Conservation (phyloP, 768 basidiomycete genomes). For the Suillus fuscotomentosus region DNA sequence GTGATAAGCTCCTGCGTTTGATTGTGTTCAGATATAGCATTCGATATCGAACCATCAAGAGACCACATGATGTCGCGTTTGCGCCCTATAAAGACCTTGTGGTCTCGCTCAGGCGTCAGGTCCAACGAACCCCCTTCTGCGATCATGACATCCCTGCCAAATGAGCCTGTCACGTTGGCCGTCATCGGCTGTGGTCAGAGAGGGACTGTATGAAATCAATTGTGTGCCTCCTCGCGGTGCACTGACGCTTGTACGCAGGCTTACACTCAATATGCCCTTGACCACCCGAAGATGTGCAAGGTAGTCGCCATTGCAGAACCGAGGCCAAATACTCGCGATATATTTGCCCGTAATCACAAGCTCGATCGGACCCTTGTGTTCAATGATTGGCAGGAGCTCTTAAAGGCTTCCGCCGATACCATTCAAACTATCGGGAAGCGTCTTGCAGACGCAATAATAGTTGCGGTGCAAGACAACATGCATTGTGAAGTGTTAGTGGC, state of each 20-base stretch:
- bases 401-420: conserved; percentile 63
- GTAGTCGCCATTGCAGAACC: conserved; percentile 88
- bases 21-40: not conserved
- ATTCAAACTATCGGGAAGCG: conserved; percentile 62
- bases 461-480: conserved; percentile 80
- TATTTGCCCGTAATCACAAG: conserved; percentile 54
- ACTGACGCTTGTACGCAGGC: conserved; percentile 33
- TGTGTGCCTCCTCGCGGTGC: not conserved
- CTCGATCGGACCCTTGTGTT: conserved; percentile 74
- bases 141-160: conserved; percentile 14
- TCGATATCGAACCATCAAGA: not conserved
- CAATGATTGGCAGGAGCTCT: conserved; percentile 67
- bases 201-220: conserved; percentile 52
- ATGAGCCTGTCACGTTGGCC: conserved; percentile 62
- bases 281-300: conserved; percentile 61
- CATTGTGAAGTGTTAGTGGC: conserved; percentile 73
- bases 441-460: conserved; percentile 78
- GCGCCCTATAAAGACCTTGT: conserved; percentile 33
- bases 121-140: conserved; percentile 16
- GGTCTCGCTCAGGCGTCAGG: conserved; percentile 30
- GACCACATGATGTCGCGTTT: conserved; percentile 17
- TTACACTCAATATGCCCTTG: conserved; percentile 64
- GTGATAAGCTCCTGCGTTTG: not conserved
- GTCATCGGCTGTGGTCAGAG: conserved; percentile 84
- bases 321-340: conserved; percentile 57